A percentile compares a stretch with the other conserved stretches of the same genome.
These are phyloP conservation scores for Candida smagusa DNA, from an alignment of 1,139 yeast genomes.

Conservation along the genomic window DNA sequence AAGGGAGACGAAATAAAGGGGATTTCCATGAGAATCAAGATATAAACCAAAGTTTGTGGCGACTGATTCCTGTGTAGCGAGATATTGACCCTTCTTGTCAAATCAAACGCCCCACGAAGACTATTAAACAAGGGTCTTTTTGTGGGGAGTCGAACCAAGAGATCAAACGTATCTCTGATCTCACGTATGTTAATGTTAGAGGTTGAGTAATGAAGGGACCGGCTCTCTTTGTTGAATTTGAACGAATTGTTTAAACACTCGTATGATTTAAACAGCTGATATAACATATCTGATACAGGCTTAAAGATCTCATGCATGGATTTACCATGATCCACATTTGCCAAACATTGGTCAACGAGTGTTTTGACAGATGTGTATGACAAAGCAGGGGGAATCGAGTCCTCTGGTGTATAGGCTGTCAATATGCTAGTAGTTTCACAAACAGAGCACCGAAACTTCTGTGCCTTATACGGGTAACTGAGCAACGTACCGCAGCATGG, in stretches of 20 bases:
- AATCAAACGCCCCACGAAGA: constrained; percentile 44
- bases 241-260: constrained; percentile 50
- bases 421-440: constrained; percentile 52
- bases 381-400: constrained; percentile 16
- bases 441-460: constrained; percentile 54
- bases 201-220: constrained; percentile 30
- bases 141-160: constrained; percentile 52
- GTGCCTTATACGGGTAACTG: constrained; percentile 42
- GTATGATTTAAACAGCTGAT: constrained; percentile 38
- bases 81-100: constrained; percentile 44
- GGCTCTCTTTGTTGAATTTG: constrained; percentile 19
- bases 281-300: constrained; percentile 47
- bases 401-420: constrained; percentile 8
- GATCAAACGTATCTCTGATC: constrained; percentile 37
- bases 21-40: constrained; percentile 58
- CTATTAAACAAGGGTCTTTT: constrained; percentile 56
- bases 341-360: constrained; percentile 29
- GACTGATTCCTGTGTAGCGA: constrained; percentile 20
- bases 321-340: constrained; percentile 11
- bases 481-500: constrained; percentile 63
- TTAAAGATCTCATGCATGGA: constrained; percentile 42
- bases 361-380: constrained; percentile 26
- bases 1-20: constrained; percentile 52
- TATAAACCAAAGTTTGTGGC: constrained; percentile 47
- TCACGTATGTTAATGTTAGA: constrained; percentile 48